A percentile compares a stretch with the other conserved stretches of the same genome.
Conservation (phyloP, 2,329 filamentous ascomycete species). For the Ophiocordyceps unilateralis region DNA sequence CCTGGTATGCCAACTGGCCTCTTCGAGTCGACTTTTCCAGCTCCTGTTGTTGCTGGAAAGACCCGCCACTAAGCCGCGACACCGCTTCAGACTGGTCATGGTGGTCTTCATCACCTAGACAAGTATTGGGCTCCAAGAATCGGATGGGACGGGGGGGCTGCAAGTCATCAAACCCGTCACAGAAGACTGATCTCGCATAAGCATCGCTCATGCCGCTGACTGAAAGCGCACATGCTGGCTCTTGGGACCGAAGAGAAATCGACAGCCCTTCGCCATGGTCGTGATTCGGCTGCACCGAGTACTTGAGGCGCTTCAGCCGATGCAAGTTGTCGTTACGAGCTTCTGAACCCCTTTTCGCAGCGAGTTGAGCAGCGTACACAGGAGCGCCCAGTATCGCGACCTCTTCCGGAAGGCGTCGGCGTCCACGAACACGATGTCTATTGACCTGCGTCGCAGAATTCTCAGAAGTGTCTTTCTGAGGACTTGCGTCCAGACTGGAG, state of each 20-base stretch:
- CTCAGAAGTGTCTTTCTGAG: background rate
- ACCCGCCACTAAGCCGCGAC: background rate
- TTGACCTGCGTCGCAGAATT: conserved; percentile 4
- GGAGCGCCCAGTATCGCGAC: conserved; percentile 33
- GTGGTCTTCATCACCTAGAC: conserved; percentile 14
- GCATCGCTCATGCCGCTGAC: background rate
- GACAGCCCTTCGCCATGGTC: background rate
- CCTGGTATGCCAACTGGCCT: background rate
- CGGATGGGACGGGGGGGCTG: conserved; percentile 6
- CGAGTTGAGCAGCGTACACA: conserved; percentile 25
- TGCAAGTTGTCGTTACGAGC: conserved; percentile 7
- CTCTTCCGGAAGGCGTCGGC: conserved; percentile 21
- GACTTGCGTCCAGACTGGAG: conserved; percentile 13
- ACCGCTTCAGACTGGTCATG: background rate
- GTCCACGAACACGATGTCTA: conserved; percentile 10
- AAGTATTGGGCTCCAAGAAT: conserved; percentile 26
- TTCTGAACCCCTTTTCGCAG: conserved; percentile 14
- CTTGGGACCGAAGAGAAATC: background rate
- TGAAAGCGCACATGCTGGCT: background rate
- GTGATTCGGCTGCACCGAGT: background rate
- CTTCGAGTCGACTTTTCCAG: background rate
- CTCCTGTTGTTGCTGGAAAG: background rate
- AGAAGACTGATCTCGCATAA: background rate
- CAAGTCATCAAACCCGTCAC: background rate
- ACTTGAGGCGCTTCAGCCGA: conserved; percentile 4